These are phyloP conservation scores for Cadophora gregata DNA, from an alignment of 2,329 filamentous ascomycete species.

Conservation along the genomic window DNA sequence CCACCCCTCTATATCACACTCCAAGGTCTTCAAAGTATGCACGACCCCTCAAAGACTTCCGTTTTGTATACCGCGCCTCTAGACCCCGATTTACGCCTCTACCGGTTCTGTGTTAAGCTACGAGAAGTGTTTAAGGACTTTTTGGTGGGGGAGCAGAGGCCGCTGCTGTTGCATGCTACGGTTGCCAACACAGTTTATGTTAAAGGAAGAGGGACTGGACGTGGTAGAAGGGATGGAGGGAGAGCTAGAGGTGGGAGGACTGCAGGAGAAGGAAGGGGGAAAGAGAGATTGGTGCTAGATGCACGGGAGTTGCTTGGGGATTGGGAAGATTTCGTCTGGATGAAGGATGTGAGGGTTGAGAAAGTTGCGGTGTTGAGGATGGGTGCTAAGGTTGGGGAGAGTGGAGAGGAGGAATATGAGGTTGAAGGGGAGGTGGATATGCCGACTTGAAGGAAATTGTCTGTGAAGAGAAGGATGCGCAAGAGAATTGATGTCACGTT, in stretches of 20 bases:
- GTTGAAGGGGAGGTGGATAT: slow-evolving; percentile 39
- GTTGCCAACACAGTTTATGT: slow-evolving; percentile 86
- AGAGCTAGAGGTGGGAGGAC: slow-evolving; percentile 45
- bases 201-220: slow-evolving; percentile 38
- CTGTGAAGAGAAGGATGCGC: not conserved
- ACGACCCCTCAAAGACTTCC: slow-evolving; percentile 57
- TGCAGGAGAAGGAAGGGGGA: slow-evolving; percentile 33
- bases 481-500: too few species aligned
- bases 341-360: slow-evolving; percentile 69
- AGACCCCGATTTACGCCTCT: slow-evolving; percentile 58
- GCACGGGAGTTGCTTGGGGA: slow-evolving; percentile 60
- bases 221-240: slow-evolving; percentile 45
- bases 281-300: slow-evolving; percentile 52
- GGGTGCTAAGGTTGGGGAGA: slow-evolving; percentile 69
- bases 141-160: slow-evolving; percentile 62
- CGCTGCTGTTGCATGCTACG: slow-evolving; percentile 81
- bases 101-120: slow-evolving; percentile 63
- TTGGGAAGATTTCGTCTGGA: slow-evolving; percentile 74
- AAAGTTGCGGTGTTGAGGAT: slow-evolving; percentile 82
- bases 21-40: slow-evolving; percentile 66
- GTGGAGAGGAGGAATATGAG: slow-evolving; percentile 40
- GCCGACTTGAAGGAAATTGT: slow-evolving; percentile 18
- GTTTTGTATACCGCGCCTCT: slow-evolving; percentile 69
- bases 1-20: slow-evolving; percentile 50
- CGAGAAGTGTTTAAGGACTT: slow-evolving; percentile 61